phyloP scores from a whole-genome alignment of 2,329 filamentous ascomycete species.

The Hirsutella minnesotensis region DNA sequence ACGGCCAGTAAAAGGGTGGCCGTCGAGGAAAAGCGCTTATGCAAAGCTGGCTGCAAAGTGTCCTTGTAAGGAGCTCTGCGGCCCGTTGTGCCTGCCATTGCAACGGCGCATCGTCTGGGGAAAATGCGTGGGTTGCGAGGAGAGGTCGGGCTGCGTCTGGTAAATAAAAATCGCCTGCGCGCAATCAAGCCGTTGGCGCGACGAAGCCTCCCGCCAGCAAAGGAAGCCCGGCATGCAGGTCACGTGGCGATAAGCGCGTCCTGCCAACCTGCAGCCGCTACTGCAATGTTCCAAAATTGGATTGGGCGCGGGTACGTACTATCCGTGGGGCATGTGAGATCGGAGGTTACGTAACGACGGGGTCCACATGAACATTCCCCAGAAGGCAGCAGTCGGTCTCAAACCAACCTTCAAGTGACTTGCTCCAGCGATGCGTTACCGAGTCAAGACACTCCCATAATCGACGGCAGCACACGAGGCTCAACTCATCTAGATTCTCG shows the following conservation, averaged over 20 bases:
- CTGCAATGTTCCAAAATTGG: too few relatives aligned
- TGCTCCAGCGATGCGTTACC: neutral
- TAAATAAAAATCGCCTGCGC: slow-evolving; percentile 23
- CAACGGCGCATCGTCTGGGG: slow-evolving; percentile 31
- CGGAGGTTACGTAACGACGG: neutral
- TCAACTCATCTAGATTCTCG: too few relatives aligned
- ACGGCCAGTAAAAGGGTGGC: slow-evolving; percentile 56
- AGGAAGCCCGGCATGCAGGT: neutral
- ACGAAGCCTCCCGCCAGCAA: neutral
- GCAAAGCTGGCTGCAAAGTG: slow-evolving; percentile 79
- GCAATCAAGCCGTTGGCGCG: neutral
- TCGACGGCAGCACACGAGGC: too few relatives aligned
- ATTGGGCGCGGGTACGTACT: neutral
- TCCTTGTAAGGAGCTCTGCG: slow-evolving; percentile 65
- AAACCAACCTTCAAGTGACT: neutral
- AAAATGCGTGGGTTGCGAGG: slow-evolving; percentile 4
- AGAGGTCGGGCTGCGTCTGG: slow-evolving; percentile 4
- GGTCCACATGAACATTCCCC: neutral
- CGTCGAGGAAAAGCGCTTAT: slow-evolving; percentile 74
- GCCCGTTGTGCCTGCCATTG: slow-evolving; percentile 40
- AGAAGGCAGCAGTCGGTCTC: neutral
- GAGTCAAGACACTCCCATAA: neutral
- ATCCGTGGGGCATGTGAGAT: neutral
- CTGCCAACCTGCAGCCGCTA: neutral
- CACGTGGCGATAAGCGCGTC: neutral